Conservation (phyloP, 2,329 filamentous ascomycete genomes). For the Hypoxylon sp. region DNA sequence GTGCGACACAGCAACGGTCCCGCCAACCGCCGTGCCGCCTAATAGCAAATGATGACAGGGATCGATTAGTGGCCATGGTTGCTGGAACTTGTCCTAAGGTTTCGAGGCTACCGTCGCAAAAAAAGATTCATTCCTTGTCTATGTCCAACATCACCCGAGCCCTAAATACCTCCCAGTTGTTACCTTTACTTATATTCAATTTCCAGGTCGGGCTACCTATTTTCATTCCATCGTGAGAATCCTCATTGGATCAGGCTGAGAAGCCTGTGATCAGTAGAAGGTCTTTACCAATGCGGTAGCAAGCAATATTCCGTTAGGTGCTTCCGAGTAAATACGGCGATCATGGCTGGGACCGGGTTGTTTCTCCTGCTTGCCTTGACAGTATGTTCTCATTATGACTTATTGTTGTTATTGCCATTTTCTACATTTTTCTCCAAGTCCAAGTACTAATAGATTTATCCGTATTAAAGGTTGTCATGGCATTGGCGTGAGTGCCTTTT, state of each 20-base stretch:
- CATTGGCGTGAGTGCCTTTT: constrained; percentile 50
- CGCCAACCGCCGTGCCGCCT: too few species aligned
- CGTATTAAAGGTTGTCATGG: constrained; percentile 52
- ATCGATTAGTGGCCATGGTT: constrained; percentile 27
- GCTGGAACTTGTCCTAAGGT: constrained; percentile 23
- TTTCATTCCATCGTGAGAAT: constrained; percentile 12
- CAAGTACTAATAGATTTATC: constrained; percentile 39
- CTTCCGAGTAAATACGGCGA: constrained; percentile 37
- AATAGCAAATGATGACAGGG: constrained; percentile 34
- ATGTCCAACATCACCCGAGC: constrained; percentile 21
- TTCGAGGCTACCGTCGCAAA: constrained; percentile 43
- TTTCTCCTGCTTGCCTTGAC: constrained; percentile 53
- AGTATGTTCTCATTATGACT: constrained; percentile 39
- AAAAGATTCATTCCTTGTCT: constrained; percentile 19
- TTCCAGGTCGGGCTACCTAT: constrained; percentile 19
- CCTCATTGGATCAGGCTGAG: constrained; percentile 6
- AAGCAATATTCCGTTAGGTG: constrained; percentile 28
- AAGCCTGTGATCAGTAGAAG: constrained; percentile 6
- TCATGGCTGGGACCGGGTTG: constrained; percentile 50
- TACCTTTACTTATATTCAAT: constrained; percentile 8
- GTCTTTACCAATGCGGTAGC: constrained; percentile 44
- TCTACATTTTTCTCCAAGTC: background rate
- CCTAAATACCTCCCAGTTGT: constrained; percentile 15
- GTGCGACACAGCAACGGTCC: too few species aligned
- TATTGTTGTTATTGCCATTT: background rate